Evolutionary conservation across 768 basidiomycete species (phyloP).

Genomic region (Artomyces pyxidatus): DNA sequence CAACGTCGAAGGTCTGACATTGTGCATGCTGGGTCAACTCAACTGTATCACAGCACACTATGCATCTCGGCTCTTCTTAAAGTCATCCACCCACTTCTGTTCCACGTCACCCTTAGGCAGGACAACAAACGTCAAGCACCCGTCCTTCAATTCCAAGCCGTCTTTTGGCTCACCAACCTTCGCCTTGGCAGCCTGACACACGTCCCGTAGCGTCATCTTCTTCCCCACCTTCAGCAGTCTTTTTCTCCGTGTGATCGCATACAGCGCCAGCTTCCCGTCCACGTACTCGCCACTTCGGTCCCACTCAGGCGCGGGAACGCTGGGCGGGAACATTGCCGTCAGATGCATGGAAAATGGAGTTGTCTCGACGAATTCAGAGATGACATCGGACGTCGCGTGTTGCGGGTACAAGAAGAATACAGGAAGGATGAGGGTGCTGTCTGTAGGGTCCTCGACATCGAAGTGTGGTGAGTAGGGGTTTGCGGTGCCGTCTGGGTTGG

Average conservation of each 20-base stretch:
- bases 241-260: slow-evolving; percentile 70
- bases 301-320: slow-evolving; percentile 62
- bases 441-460: slow-evolving; percentile 53
- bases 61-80: slow-evolving; percentile 49
- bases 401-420: slow-evolving; percentile 93
- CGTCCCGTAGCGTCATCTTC: slow-evolving; percentile 78
- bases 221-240: slow-evolving; percentile 86
- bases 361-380: slow-evolving; percentile 78
- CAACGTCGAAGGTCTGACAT: no score
- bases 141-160: slow-evolving; percentile 79
- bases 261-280: slow-evolving; percentile 59
- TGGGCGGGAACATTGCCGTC: slow-evolving; percentile 74
- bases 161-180: slow-evolving; percentile 57
- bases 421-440: slow-evolving; percentile 65
- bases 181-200: slow-evolving; percentile 53
- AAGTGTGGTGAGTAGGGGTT: slow-evolving; percentile 60
- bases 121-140: slow-evolving; percentile 72
- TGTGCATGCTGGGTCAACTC: no score
- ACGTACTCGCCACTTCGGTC: slow-evolving; percentile 64
- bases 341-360: slow-evolving; percentile 77
- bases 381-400: slow-evolving; percentile 81
- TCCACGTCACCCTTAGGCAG: slow-evolving; percentile 72
- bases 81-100: slow-evolving; percentile 80
- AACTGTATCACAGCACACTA: no score
- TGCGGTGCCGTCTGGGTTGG: slow-evolving; percentile 40